Evolutionary conservation across 257 asterid genomes (phyloP).

Genomic region (Gentiana straminea): DNA sequence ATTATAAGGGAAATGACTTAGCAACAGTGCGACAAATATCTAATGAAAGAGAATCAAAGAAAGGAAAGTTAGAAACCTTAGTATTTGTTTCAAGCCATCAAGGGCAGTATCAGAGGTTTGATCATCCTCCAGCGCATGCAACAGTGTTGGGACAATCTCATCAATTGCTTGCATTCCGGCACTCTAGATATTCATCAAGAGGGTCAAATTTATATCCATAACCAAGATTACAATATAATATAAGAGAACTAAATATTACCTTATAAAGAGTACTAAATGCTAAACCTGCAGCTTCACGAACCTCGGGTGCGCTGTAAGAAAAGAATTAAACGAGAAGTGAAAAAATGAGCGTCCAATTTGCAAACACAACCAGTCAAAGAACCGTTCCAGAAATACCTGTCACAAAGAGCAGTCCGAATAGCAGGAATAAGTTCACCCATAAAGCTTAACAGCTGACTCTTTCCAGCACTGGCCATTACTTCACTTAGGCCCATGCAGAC

Average conservation of each 20-base stretch:
- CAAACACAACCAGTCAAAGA: too few species aligned
- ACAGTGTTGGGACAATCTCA: constrained; percentile 95
- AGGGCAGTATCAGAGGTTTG: constrained; percentile 90
- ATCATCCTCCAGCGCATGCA: constrained; percentile 91
- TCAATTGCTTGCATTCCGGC: constrained; percentile 99
- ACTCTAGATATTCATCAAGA: constrained; percentile 34
- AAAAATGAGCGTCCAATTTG: background rate
- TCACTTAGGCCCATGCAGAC: constrained; percentile 96
- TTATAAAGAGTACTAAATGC: constrained; percentile 97
- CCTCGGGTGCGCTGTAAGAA: constrained; percentile 55
- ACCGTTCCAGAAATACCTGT: constrained; percentile 44
- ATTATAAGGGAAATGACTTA: constrained; percentile 1
- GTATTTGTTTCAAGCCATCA: constrained; percentile 93
- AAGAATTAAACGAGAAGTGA: constrained; percentile 2
- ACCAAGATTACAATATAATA: background rate
- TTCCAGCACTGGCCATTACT: constrained; percentile 97
- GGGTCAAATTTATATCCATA: background rate
- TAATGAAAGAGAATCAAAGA: background rate
- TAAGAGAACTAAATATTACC: constrained; percentile 30
- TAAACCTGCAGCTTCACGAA: constrained; percentile 91
- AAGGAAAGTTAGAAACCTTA: constrained; percentile 37
- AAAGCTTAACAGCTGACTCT: constrained; percentile 79
- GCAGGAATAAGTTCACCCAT: constrained; percentile 90
- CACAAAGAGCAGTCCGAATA: constrained; percentile 95
- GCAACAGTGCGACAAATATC: background rate